Base-by-base conservation (phyloP, 257 asterid species). In the Nicotiana tomentosiformis region DNA sequence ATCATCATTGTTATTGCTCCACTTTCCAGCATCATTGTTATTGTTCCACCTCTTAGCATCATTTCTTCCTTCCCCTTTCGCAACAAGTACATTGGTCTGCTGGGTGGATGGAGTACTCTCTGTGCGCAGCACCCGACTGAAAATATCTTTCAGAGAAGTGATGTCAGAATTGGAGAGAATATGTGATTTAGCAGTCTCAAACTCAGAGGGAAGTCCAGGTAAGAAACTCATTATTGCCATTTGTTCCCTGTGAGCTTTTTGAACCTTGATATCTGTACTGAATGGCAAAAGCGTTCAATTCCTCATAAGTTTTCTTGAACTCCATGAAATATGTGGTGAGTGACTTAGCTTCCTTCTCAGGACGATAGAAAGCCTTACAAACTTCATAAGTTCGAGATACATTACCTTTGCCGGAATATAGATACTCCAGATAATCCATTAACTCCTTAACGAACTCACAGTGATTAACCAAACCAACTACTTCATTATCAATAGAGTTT, bases 211-310 rank as follows among this genome's bases (percentile, higher is more conserved):
- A 7, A 85, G 60, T 5, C 81, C 77, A 2, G 7, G 66, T 39
- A 85, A 65, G 69, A 85, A 83, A 32, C 83, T 85, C 39, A 85
- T 81, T 16, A 81, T 1, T 0, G 77, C 5, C 0, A 37, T 18
- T 69, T 69, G 77, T 37, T 69, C 57, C 32, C 56, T 69, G 14
- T 69, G 81, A 66, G 17, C 16, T 77, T 69, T 76, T 18, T 74
- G 77, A 56, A 74, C 77, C 23, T 72, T 61, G 10, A 76, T 37
- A 62, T 74, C 43, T 37, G 37, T 26, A 26, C 33, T 72, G 10
- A 77, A 83, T 10, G 78, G 56, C 4, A 64, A 20, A 14, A 77
- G 60, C 30, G 0, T 49, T 77, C 29, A 49, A 14, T 18, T 77
- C 46, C 65, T 76, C 23, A 14, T 51, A 76, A 26, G 51, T 76